Evolutionary conservation across 352 stramenopile genomes (phyloP), one percentile per base, ranked within the genome.

Genomic region (Phytophthora nicotianae): DNA sequence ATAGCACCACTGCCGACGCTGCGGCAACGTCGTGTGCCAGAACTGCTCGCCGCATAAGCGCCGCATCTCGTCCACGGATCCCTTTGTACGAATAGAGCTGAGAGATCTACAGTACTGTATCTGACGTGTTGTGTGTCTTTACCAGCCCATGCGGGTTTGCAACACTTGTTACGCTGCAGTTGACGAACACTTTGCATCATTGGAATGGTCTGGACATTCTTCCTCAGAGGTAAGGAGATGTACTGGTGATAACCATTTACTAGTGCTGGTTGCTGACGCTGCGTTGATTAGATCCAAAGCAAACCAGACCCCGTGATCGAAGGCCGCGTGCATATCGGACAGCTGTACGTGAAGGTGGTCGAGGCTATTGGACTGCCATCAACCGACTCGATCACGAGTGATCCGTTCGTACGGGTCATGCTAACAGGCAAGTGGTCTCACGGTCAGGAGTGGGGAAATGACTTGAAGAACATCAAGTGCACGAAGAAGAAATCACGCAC

Each of bases 401-500:
- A 95, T 55, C 86, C 86, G 24, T 95, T 95, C 53, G 86, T 95
- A 35, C 81, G 84, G 33, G 80, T 95, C 43, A 90, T 91, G 66
- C 75, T 95, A 27, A 89, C 83, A 11, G 86, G 86, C 58, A 91
- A 91, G 68, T 95, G 86, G 86, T 95, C 86, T 4, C 86, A 95
- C 47, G 83, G 83, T 16, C 86, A 95, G 61, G 82, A 91, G 58
- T 95, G 86, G 86, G 83, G 81, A 1, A 87, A 85, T 41, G 83
- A 95, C 42, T 72, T 93, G 54, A 88, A 90, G 67, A 91, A 78
- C 46, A 70, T 81, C 65, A 90, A 90, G 57, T 91, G 84, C 58
- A 95, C 86, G 8, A 95, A 95, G 72, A 91, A 91, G 43, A 95
- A 93, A 66, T 92, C 82, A 26, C 83, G 86, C 38, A 95, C 86